Conservation (phyloP, 2,329 filamentous ascomycete species). For the Paracorniculantispora psalliotae region DNA sequence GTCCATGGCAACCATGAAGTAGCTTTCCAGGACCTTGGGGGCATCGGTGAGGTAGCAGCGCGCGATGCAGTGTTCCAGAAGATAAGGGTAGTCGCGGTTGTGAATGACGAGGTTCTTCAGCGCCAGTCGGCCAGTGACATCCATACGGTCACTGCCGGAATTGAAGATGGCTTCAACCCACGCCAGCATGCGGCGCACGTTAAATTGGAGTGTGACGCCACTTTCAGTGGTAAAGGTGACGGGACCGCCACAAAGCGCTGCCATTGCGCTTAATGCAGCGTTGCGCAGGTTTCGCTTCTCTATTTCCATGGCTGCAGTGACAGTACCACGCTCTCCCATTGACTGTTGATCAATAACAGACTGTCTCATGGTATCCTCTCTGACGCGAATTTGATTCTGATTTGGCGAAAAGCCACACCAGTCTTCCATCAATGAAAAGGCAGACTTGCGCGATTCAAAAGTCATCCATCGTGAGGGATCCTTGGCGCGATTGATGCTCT, state of each 20-base stretch:
- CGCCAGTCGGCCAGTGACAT: conserved; percentile 81
- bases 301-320: conserved; percentile 90
- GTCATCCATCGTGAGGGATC: conserved; percentile 94
- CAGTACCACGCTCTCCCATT: conserved; percentile 67
- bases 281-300: conserved; percentile 90
- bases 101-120: conserved; percentile 85
- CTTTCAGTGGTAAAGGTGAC: conserved; percentile 86
- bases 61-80: conserved; percentile 85
- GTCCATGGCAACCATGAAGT: conserved; percentile 87
- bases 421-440: conserved; percentile 95
- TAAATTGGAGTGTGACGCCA: conserved; percentile 82
- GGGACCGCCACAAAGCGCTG: conserved; percentile 79
- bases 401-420: conserved; percentile 98
- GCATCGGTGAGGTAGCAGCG: conserved; percentile 82
- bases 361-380: conserved; percentile 83
- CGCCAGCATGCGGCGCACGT: conserved; percentile 83
- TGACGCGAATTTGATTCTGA: conserved; percentile 70
- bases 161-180: conserved; percentile 97
- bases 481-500: conserved; percentile 78
- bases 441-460: conserved; percentile 91
- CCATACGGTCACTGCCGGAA: conserved; percentile 84
- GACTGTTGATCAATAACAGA: conserved; percentile 77
- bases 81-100: conserved; percentile 79
- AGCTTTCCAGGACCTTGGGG: conserved; percentile 84
- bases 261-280: conserved; percentile 92